phyloP scores from a whole-genome alignment of 495 filamentous ascomycete genomes.

The Talaromyces proteolyticus region DNA sequence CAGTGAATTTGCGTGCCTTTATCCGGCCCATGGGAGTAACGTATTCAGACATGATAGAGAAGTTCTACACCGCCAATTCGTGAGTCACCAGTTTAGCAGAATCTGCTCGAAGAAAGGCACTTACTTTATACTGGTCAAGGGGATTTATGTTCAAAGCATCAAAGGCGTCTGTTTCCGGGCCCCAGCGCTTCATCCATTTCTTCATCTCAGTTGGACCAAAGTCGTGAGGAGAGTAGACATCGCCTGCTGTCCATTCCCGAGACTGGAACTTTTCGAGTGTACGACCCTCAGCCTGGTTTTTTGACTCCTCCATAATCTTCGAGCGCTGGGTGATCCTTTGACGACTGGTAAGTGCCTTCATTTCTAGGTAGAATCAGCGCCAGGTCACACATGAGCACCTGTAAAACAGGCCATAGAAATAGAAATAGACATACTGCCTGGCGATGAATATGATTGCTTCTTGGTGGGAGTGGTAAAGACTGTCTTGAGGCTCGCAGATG shows the following conservation, averaged over 20 bases:
- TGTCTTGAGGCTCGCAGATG: slow-evolving; percentile 2
- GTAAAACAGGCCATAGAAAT: neutral
- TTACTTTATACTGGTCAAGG: slow-evolving; percentile 76
- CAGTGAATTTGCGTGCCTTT: slow-evolving; percentile 64
- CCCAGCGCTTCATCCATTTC: slow-evolving; percentile 53
- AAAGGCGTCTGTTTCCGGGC: slow-evolving; percentile 59
- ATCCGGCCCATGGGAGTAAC: slow-evolving; percentile 81
- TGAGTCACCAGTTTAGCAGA: neutral
- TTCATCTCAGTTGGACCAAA: slow-evolving; percentile 65
- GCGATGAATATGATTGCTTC: neutral
- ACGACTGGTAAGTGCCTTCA: slow-evolving; percentile 17
- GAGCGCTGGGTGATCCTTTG: slow-evolving; percentile 3
- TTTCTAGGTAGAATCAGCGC: slow-evolving; percentile 10
- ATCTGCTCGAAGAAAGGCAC: slow-evolving; percentile 11
- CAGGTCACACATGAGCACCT: neutral
- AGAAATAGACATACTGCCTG: slow-evolving; percentile 1
- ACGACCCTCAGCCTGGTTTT: slow-evolving; percentile 29
- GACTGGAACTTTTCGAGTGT: slow-evolving; percentile 30
- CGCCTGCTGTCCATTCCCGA: slow-evolving; percentile 64
- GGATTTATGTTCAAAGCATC: slow-evolving; percentile 79
- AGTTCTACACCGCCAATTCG: no score
- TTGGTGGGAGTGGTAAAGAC: neutral
- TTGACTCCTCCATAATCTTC: slow-evolving; percentile 34
- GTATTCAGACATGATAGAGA: slow-evolving; percentile 86
- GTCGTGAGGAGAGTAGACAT: slow-evolving; percentile 89